phyloP scores from a whole-genome alignment of 2,329 filamentous ascomycete species.

The Fusarium domesticum region DNA sequence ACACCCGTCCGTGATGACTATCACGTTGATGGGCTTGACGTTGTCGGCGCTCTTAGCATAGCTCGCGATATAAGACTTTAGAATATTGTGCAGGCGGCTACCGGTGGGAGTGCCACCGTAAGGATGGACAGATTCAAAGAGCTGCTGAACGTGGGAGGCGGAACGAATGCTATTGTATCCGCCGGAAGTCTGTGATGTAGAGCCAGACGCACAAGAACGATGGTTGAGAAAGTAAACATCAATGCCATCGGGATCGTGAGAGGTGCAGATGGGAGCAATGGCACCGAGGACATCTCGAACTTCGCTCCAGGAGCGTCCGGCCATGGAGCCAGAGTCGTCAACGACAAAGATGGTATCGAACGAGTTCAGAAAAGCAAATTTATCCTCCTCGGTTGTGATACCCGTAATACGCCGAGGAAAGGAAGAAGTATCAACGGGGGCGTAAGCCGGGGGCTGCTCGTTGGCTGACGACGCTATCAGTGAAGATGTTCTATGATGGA shows the following conservation, averaged over 20 bases:
- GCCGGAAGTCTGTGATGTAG: slow-evolving; percentile 38
- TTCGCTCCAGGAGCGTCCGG: slow-evolving; percentile 71
- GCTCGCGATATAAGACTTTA: slow-evolving; percentile 65
- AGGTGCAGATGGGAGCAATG: slow-evolving; percentile 79
- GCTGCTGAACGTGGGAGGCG: slow-evolving; percentile 55
- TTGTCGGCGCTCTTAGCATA: slow-evolving; percentile 38
- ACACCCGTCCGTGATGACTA: slow-evolving; percentile 86
- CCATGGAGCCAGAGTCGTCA: slow-evolving; percentile 90
- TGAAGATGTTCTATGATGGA: no score
- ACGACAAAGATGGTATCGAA: slow-evolving; percentile 92
- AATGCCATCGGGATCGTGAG: slow-evolving; percentile 77
- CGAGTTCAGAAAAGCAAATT: slow-evolving; percentile 68
- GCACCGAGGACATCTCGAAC: slow-evolving; percentile 65
- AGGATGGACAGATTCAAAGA: slow-evolving; percentile 70
- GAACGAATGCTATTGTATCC: slow-evolving; percentile 65
- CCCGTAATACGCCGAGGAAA: slow-evolving; percentile 22
- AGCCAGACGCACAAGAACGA: slow-evolving; percentile 38
- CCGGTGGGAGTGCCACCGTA: slow-evolving; percentile 72
- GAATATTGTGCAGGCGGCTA: slow-evolving; percentile 64
- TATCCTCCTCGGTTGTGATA: slow-evolving; percentile 54
- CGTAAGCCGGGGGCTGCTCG: slow-evolving; percentile 39
- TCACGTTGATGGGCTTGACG: slow-evolving; percentile 82
- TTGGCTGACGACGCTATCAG: slow-evolving; percentile 10
- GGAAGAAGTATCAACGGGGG: slow-evolving; percentile 13
- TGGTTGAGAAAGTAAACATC: slow-evolving; percentile 91